Conservation (phyloP, 306 rosid genomes). For the Inga leiocalycina region DNA sequence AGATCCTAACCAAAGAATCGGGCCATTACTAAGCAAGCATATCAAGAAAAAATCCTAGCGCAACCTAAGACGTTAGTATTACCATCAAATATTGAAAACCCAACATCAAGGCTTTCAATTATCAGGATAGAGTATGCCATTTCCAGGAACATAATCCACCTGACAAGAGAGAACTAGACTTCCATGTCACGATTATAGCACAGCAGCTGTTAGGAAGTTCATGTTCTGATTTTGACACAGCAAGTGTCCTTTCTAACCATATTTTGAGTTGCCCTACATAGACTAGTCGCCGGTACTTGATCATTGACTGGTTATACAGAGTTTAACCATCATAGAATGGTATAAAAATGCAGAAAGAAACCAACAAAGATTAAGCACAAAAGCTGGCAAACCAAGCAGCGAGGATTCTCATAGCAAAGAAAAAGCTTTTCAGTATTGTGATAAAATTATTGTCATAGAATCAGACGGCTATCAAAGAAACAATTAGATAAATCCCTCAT, state of each 20-base stretch:
- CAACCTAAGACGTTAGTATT: neutral
- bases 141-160: slow-evolving; percentile 16
- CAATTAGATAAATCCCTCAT: too few relatives aligned
- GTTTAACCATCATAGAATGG: too few relatives aligned
- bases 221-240: slow-evolving; percentile 33
- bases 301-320: too few relatives aligned
- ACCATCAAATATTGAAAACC: slow-evolving; percentile 10
- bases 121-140: slow-evolving; percentile 24
- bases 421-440: too few relatives aligned
- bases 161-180: slow-evolving; percentile 21
- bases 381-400: too few relatives aligned
- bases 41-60: neutral
- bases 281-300: too few relatives aligned
- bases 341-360: too few relatives aligned
- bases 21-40: neutral
- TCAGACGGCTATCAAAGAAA: too few relatives aligned
- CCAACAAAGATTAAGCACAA: too few relatives aligned
- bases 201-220: slow-evolving; percentile 31
- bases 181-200: slow-evolving; percentile 25
- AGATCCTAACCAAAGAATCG: neutral
- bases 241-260: slow-evolving; percentile 26
- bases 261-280: too few relatives aligned
- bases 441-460: too few relatives aligned
- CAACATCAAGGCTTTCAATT: slow-evolving; percentile 18
- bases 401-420: too few relatives aligned